Evolutionary conservation across 2,329 filamentous ascomycete species (phyloP), one percentile per base, ranked within the genome.

Genomic region (Nigrospora osmanthi): DNA sequence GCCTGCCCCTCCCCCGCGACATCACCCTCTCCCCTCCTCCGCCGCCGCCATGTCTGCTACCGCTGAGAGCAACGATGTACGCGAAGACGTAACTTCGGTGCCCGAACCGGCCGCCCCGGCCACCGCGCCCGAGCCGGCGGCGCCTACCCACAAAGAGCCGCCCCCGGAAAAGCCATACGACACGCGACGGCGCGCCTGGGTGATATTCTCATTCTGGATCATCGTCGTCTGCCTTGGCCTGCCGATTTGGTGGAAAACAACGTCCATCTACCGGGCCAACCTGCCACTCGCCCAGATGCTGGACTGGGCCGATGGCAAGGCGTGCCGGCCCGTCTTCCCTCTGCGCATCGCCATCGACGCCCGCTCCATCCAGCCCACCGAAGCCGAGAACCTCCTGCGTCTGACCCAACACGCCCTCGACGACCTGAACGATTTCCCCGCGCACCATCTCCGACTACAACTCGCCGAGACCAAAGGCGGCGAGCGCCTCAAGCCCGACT

Each of bases 211-310:
- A 10, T 97, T 96, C 65, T 98, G 93, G 93, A 71, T 81, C 6
- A 81, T 97, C 34, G 87, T 95, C 7, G 62, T 95, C 7, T 76
- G 85, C 30, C 68, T 98, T 6, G 93, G 93, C 3, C 64, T 98
- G 52, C 93, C 93, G 46, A 84, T 95, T 77, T 98, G 93, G 93
- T 94, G 89, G 82, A 83, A 82, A 63, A 97, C 93, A 1, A 98
- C 93, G 4, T 85, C 87, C 0, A 95, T 97, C 45, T 90, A 95
- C 64, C 80, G 93, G 45, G 90, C 91, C 12, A 76, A 82, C 38
- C 70, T 98, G 54, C 93, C 93, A 6, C 65, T 96, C 53, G 77
- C 85, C 59, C 78, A 83, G 44, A 98, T 98, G 93, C 78, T 86
- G 54, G 78, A 85, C 49, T 97, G 93, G 91, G 87, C 89, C 11